Percentiles rank a stretch among this genome's conserved stretches.
These are phyloP conservation scores for Myxozyma udenii DNA, from an alignment of 805 yeast genomes.

Conservation along the genomic window DNA sequence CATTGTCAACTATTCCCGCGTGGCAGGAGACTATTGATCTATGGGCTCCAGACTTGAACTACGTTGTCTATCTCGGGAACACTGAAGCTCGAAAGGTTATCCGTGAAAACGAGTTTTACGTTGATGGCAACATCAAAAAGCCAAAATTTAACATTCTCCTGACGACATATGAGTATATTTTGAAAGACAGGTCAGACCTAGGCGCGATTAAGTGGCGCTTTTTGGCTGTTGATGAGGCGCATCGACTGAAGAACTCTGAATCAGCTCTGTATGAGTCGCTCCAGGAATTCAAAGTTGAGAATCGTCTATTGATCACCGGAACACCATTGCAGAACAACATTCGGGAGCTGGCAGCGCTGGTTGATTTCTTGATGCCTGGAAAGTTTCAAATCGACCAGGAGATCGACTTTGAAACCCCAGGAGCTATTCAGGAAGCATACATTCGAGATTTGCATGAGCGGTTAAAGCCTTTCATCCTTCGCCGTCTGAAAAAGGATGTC, in stretches of 20 bases:
- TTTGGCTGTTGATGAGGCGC: slow-evolving; percentile 98
- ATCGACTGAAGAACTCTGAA: slow-evolving; percentile 89
- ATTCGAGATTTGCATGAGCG: slow-evolving; percentile 80
- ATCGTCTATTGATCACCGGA: slow-evolving; percentile 90
- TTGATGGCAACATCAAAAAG: slow-evolving; percentile 54
- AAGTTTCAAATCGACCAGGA: slow-evolving; percentile 85
- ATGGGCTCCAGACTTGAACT: slow-evolving; percentile 96
- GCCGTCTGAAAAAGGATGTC: slow-evolving; percentile 94
- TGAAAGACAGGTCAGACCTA: slow-evolving; percentile 79
- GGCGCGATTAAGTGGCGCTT: slow-evolving; percentile 91
- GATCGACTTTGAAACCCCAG: slow-evolving; percentile 88
- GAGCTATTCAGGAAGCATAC: slow-evolving; percentile 80
- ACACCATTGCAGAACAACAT: slow-evolving; percentile 96
- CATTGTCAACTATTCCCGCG: slow-evolving; percentile 92
- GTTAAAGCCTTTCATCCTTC: slow-evolving; percentile 85
- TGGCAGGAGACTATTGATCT: slow-evolving; percentile 99
- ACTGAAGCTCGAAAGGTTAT: slow-evolving; percentile 77
- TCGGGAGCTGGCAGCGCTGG: slow-evolving; percentile 90
- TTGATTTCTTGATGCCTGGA: slow-evolving; percentile 95
- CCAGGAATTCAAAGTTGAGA: slow-evolving; percentile 73
- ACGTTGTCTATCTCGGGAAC: slow-evolving; percentile 90
- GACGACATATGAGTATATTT: slow-evolving; percentile 93
- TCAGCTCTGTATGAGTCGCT: slow-evolving; percentile 88
- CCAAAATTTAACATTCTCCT: slow-evolving; percentile 87
- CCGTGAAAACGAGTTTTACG: slow-evolving; percentile 79